phyloP scores from a whole-genome alignment of 345 rosid species.

The Dovyalis caffra region DNA sequence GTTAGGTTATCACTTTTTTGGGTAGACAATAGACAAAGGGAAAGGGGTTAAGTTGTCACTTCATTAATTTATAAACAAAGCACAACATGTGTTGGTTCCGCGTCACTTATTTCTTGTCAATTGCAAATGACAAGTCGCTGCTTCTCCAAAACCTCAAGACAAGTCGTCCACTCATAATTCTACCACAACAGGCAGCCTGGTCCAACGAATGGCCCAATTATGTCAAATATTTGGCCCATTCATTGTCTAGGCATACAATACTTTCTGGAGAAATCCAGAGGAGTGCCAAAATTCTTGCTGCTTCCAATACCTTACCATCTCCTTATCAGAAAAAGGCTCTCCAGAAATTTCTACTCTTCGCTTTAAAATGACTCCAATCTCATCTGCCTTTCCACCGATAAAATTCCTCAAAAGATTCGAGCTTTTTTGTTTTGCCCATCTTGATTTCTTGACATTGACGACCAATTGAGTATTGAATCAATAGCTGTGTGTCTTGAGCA shows the following conservation, averaged over 20 bases:
- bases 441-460: neutral
- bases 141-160: too few species aligned
- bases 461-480: too few species aligned
- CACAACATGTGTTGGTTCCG: too few species aligned
- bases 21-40: too few species aligned
- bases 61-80: too few species aligned
- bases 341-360: conserved; percentile 34
- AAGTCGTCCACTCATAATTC: too few species aligned
- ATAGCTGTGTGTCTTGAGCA: too few species aligned
- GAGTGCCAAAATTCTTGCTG: neutral
- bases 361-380: conserved; percentile 17
- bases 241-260: neutral
- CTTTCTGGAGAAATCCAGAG: conserved; percentile 40
- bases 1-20: too few species aligned
- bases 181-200: neutral
- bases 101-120: too few species aligned
- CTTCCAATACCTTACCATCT: neutral
- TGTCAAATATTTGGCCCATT: neutral
- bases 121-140: too few species aligned
- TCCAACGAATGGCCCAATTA: neutral
- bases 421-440: too few species aligned
- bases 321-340: neutral
- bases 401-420: neutral
- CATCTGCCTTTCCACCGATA: neutral
- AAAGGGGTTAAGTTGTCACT: too few species aligned